Base-by-base conservation (phyloP, 192 early-diverging fungal genomes). In the Dimargaris verticillata region DNA sequence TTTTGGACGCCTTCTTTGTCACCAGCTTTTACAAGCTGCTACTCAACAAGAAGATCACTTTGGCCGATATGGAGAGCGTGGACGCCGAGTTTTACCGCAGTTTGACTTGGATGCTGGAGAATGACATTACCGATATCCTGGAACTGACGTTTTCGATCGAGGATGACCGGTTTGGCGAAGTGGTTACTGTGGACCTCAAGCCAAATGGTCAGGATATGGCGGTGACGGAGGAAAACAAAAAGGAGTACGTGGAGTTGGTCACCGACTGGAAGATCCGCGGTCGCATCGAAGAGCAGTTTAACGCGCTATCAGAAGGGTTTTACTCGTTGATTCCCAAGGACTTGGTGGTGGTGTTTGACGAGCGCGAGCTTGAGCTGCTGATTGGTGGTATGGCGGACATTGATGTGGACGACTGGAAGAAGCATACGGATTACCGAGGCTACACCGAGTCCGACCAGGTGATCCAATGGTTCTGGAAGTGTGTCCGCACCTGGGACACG, bases 311-410 rank as follows among this genome's bases (percentile, higher is more conserved):
- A 2, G 28, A 45, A 18, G 65, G 65, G 17, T 53, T 66, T 24
- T 62, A 55, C 41, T 44, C 44, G 28, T 6, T 66, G 1, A 43
- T 66, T 42, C 65, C 65, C 14, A 9, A 9, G 14, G 60, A 62
- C 25, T 20, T 61, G 15, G 28, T 66, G 14, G 25, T 33, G 29
- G 45, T 62, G 13, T 66, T 66, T 44, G 61, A 66, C 62, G 65
- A 66, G 41, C 65, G 61, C 45, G 65, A 66, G 28, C 48, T 66
- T 14, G 65, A 66, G 61, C 55, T 66, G 20, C 62, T 66, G n/a
- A 61, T 66, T 44, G 28, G 48, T 24, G 65, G 65, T 25, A 25
- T 66, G 25, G 24, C 45, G 5, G 51, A 61, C 9, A 62, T 66
- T 44, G 47, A 66, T 42, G 50, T 62, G 15, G 65, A 66, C 28